Evolutionary conservation across 805 yeast genomes (phyloP).

Genomic region (Sugiyamaella qingdaonensis): DNA sequence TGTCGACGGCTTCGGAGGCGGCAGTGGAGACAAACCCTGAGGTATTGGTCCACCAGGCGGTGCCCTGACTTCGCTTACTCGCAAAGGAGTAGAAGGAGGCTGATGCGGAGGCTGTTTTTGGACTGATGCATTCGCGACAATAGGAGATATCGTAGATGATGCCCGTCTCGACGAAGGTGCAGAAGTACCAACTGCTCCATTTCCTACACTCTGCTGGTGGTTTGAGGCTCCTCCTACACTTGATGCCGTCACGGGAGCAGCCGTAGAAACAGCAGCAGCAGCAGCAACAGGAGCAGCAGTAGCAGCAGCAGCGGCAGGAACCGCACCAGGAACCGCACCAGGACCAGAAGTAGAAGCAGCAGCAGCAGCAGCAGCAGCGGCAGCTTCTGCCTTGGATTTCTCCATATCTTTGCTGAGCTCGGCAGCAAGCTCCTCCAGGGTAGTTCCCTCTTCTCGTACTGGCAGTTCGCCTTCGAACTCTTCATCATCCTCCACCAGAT

Average conservation of each 20-base stretch:
- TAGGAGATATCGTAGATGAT: conserved; percentile 12
- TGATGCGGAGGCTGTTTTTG: conserved; percentile 5
- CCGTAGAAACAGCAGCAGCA: conserved; percentile 15
- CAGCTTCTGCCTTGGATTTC: conserved; percentile 31
- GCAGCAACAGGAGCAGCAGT: conserved; percentile 26
- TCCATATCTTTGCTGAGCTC: conserved; percentile 32
- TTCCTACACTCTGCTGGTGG: background rate
- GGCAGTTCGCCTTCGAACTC: conserved; percentile 33
- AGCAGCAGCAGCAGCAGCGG: conserved; percentile 18
- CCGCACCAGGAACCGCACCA: conserved; percentile 28
- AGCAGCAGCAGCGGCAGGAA: conserved; percentile 52
- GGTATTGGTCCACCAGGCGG: conserved; percentile 10
- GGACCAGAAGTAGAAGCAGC: conserved; percentile 18
- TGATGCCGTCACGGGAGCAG: conserved; percentile 20
- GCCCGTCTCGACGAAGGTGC: conserved; percentile 19
- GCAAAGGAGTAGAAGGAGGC: conserved; percentile 2
- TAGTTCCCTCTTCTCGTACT: conserved; percentile 28
- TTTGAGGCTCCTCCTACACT: conserved; percentile 16
- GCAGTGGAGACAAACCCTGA: conserved; percentile 22
- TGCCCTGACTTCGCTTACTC: background rate
- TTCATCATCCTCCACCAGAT: conserved; percentile 51
- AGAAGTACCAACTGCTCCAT: conserved; percentile 23
- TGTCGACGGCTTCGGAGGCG: conserved; percentile 16
- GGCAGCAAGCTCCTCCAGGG: conserved; percentile 35
- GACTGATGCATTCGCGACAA: conserved; percentile 7